Evolutionary conservation across 2,329 filamentous ascomycete genomes (phyloP), one percentile per base, ranked within the genome.

Genomic region (Plectosphaerella sp.): DNA sequence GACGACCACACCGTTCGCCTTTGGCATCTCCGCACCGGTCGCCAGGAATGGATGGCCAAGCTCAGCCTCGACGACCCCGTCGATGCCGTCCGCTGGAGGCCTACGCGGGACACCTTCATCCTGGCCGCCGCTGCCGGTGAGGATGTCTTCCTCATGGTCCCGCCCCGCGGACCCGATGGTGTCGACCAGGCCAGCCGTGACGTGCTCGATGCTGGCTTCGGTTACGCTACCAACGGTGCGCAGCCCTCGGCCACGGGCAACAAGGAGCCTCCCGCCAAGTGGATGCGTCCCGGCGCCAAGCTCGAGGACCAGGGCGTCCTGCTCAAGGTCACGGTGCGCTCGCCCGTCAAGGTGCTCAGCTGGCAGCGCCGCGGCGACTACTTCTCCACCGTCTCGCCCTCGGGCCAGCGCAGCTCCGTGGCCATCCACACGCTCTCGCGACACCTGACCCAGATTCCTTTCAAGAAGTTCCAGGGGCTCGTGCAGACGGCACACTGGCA

Each of bases 331-430:
- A 91, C 89, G 7, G 87, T 97, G 12, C 83, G 88, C 56, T 83
- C 89, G 48, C 79, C 85, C 2, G 83, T 96, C 64, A 97, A 96
- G 74, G 87, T 89, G 14, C 84, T 99, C 62, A 88, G 85, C 66
- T 99, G 93, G 91, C 95, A 99, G 72, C 83, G 93, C 54, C 86
- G 89, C 55, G 94, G 94, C 61, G 93, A 97, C 67, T 97, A 97
- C 74, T 87, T 99, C 64, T 87, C 90, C 59, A 95, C 92, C 1
- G 91, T 97, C 20, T 95, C 91, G 48, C 91, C 94, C 1, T 80
- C 82, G 12, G 88, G 88, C 33, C 85, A 89, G 64, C 81, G 83
- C 59, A 87, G 83, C 63, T 90, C 94, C 5, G 90, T 99, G 50
- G 87, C 91, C 50, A 96, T 99, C 56, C 94, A 99, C 73, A 97